Percentiles rank a stretch among this genome's conserved stretches.
These are phyloP conservation scores for Aspergillus kassunensis DNA, from an alignment of 495 filamentous ascomycete species.

Conservation along the genomic window DNA sequence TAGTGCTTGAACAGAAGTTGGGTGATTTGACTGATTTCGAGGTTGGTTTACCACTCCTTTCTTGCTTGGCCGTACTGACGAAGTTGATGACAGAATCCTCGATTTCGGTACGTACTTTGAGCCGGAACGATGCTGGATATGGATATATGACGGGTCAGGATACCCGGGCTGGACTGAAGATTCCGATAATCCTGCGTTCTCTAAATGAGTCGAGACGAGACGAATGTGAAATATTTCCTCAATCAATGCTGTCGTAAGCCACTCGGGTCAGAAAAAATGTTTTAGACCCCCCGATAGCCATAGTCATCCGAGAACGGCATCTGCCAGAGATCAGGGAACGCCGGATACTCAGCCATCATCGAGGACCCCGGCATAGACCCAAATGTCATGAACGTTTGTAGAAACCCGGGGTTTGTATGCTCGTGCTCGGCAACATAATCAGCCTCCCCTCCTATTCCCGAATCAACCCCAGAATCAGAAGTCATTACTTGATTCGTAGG, in stretches of 20 bases:
- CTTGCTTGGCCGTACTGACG: constrained; percentile 1
- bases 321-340: constrained; percentile 9
- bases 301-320: constrained; percentile 5
- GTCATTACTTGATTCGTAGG: neutral
- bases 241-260: no score
- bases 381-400: constrained; percentile 5
- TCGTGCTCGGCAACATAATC: neutral
- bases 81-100: constrained; percentile 6
- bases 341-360: neutral
- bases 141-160: no score
- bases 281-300: neutral
- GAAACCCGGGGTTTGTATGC: neutral
- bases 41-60: constrained; percentile 1
- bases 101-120: constrained; percentile 15
- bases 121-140: neutral
- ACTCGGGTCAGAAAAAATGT: no score
- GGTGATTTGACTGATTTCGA: constrained; percentile 17
- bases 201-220: no score
- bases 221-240: no score
- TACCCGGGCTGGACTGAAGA: no score
- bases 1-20: neutral
- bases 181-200: no score
- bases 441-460: no score
- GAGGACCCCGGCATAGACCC: neutral
- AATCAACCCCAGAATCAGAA: neutral